Percentiles rank a stretch among this genome's conserved stretches.
phyloP scores from a whole-genome alignment of 208 protist genomes.

The Jaenimonas drosophilae region DNA sequence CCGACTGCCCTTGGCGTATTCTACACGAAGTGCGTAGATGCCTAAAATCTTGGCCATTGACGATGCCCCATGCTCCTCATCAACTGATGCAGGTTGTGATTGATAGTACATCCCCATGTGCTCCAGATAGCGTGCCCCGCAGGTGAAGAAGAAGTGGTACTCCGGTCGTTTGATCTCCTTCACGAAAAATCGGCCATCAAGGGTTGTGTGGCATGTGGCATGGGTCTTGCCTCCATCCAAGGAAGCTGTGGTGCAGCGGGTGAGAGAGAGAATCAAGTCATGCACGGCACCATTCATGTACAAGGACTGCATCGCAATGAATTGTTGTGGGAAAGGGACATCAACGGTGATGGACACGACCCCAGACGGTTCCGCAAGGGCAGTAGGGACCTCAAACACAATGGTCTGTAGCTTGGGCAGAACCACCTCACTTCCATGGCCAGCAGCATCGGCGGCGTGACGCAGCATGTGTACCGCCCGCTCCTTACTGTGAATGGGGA shows the following conservation, averaged over 20 bases:
- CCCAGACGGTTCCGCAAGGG: neutral
- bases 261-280: slow-evolving; percentile 32
- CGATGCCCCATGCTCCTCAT: too few relatives aligned
- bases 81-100: too few relatives aligned
- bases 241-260: slow-evolving; percentile 30
- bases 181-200: slow-evolving; percentile 54
- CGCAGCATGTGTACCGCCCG: too few relatives aligned
- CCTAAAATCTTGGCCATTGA: too few relatives aligned
- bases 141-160: slow-evolving; percentile 41
- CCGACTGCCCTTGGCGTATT: neutral
- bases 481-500: too few relatives aligned
- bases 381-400: too few relatives aligned
- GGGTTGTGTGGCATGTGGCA: slow-evolving; percentile 48
- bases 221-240: slow-evolving; percentile 67
- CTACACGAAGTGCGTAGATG: too few relatives aligned
- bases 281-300: slow-evolving; percentile 23
- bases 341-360: slow-evolving; percentile 34
- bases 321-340: slow-evolving; percentile 40
- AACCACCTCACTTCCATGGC: too few relatives aligned
- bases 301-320: slow-evolving; percentile 41
- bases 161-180: slow-evolving; percentile 70
- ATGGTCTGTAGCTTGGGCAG: too few relatives aligned
- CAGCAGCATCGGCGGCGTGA: too few relatives aligned
- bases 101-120: too few relatives aligned
- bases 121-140: slow-evolving; percentile 41